Evolutionary conservation across 2,329 filamentous ascomycete species (phyloP), one percentile per base, ranked within the genome.

Genomic region (Stenocarpella maydis): DNA sequence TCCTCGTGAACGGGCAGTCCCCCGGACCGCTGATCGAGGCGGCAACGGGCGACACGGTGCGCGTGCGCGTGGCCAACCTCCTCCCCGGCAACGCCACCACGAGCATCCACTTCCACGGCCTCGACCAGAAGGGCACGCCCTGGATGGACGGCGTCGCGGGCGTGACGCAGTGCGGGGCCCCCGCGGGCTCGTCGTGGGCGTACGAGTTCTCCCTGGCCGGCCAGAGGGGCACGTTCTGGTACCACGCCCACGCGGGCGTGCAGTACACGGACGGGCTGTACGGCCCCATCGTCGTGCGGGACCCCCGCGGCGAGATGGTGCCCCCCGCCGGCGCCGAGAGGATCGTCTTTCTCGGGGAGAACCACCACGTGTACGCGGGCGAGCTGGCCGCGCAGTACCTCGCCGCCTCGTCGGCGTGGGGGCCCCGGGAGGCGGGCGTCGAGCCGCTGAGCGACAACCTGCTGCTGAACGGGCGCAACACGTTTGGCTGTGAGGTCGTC

Each of bases 91-190:
- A 78, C 45, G 72, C 72, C 58, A 80, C 76, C 66, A 88, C 90
- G 2, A 85, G 85, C 55, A 81, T 92, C 17, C 91, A 93, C 74
- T 93, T 90, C 80, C 91, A 93, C 74, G 91, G 91, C 21, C 82
- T 92, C 71, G 88, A 87, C 73, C 89, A 91, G 78, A 86, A 86
- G 72, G 86, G 87, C 43, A 87, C 87, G 0, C 88, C 84, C 24
- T 84, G 87, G 71, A 91, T 92, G 88, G 91, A 93, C 74, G 91
- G 91, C 3, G 85, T 90, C 2, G 80, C 84, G 0, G 87, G 86
- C 45, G 84, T 91, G 10, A 88, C 85, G 1, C 90, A 91, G 74
- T 90, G 88, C 72, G 82, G 82, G 1, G 87, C 92, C 21, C 82
- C 85, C 1, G 84, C 89, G 0, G 88, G 87, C 1, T 28, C 26